These are phyloP conservation scores for Pistacia atlantica DNA, from an alignment of 345 rosid species.

Conservation along the genomic window DNA sequence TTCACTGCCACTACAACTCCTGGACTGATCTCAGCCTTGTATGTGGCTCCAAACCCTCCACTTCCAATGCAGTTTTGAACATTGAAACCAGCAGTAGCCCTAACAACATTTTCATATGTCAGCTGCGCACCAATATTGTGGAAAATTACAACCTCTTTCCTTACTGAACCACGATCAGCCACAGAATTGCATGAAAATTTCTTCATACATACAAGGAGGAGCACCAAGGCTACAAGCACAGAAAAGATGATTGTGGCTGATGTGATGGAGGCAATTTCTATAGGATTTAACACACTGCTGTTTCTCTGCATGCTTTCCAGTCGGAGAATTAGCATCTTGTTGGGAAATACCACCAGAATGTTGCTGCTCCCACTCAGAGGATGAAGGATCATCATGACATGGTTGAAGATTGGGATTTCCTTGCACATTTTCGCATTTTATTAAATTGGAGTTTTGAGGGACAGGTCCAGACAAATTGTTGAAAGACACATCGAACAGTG, in stretches of 20 bases:
- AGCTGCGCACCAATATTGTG: conserved; percentile 40
- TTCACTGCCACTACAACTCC: conserved; percentile 53
- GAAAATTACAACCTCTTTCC: conserved; percentile 48
- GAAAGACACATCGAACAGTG: conserved; percentile 52
- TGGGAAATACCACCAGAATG: conserved; percentile 38
- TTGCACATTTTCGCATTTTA: conserved; percentile 35
- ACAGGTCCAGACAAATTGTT: conserved; percentile 54
- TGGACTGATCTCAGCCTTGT: conserved; percentile 51
- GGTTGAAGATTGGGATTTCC: conserved; percentile 48
- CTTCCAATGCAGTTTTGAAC: conserved; percentile 53
- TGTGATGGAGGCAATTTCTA: conserved; percentile 44
- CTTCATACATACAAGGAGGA: conserved; percentile 40
- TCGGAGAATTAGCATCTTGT: conserved; percentile 33
- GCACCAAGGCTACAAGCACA: conserved; percentile 35
- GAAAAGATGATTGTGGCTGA: conserved; percentile 38
- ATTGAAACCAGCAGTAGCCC: conserved; percentile 53
- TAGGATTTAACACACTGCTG: conserved; percentile 31
- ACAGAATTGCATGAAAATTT: conserved; percentile 36
- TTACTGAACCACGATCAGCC: conserved; percentile 33
- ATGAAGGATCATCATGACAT: conserved; percentile 29
- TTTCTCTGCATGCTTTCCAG: conserved; percentile 29
- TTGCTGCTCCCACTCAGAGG: conserved; percentile 37
- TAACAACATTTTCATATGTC: conserved; percentile 52
- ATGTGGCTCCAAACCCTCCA: conserved; percentile 61
- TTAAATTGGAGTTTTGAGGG: conserved; percentile 32